These are phyloP conservation scores for Cryphonectria carpinicola DNA, from an alignment of 2,329 filamentous ascomycete genomes.

Conservation along the genomic window DNA sequence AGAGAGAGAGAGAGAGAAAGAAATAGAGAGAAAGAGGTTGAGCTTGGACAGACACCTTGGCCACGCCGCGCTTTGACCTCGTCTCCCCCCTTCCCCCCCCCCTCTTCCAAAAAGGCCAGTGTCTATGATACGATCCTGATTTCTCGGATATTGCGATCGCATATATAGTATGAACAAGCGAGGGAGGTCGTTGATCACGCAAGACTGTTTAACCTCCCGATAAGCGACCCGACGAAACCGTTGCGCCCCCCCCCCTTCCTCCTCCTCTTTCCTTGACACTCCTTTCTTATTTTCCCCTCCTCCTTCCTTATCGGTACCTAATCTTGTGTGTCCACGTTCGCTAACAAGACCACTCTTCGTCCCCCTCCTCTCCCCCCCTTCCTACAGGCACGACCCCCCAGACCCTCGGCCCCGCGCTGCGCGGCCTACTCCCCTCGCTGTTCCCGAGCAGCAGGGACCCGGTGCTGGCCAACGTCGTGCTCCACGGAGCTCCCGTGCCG, in stretches of 20 bases:
- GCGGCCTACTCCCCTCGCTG: conserved; percentile 73
- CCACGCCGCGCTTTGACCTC: not conserved
- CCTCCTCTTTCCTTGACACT: not conserved
- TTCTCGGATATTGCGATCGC: not conserved
- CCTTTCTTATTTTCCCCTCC: no score
- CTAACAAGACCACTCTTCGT: not conserved
- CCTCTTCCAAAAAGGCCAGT: conserved; percentile 53
- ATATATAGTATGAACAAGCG: not conserved
- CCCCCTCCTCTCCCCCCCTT: not conserved
- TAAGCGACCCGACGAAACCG: not conserved
- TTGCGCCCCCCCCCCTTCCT: not conserved
- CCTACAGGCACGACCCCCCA: conserved; percentile 40
- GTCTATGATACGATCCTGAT: conserved; percentile 19
- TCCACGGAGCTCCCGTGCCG: conserved; percentile 85
- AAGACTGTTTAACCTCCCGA: not conserved
- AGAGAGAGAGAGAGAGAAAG: no score
- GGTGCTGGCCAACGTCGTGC: conserved; percentile 78
- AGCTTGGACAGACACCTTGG: not conserved
- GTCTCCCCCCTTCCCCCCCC: conserved; percentile 50
- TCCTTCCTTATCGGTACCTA: not conserved
- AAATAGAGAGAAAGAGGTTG: not conserved
- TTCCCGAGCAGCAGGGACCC: conserved; percentile 88
- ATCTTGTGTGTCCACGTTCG: not conserved
- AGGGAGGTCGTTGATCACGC: not conserved
- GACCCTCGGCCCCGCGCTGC: conserved; percentile 75